phyloP scores from a whole-genome alignment of 768 basidiomycete species.

The Pulveroboletus frians region DNA sequence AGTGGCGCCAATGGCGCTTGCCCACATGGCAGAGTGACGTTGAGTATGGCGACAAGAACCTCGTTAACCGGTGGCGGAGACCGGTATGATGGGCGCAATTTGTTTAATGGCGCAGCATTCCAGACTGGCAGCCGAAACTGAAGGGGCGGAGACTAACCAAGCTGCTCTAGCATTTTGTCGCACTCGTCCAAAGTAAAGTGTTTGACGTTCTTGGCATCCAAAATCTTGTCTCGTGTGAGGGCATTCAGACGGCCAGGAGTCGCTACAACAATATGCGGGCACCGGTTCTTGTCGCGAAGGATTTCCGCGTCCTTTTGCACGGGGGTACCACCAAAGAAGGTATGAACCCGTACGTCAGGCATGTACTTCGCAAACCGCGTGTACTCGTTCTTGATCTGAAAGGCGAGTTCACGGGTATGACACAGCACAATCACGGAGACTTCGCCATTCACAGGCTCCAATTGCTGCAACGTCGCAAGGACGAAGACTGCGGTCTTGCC shows the following conservation, averaged over 20 bases:
- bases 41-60: slow-evolving; percentile 35
- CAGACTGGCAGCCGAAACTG: slow-evolving; percentile 60
- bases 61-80: slow-evolving; percentile 27
- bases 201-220: slow-evolving; percentile 95
- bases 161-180: slow-evolving; percentile 99
- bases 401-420: slow-evolving; percentile 98
- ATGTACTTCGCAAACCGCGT: slow-evolving; percentile 99
- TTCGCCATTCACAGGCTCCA: slow-evolving; percentile 97
- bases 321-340: slow-evolving; percentile 96
- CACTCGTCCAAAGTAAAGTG: slow-evolving; percentile 99
- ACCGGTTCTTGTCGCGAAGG: slow-evolving; percentile 92
- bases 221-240: slow-evolving; percentile 88
- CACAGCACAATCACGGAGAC: slow-evolving; percentile 97
- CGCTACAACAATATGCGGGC: slow-evolving; percentile 98
- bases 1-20: slow-evolving; percentile 36
- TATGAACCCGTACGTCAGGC: slow-evolving; percentile 96
- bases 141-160: slow-evolving; percentile 87
- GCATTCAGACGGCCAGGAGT: slow-evolving; percentile 97
- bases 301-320: slow-evolving; percentile 91
- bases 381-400: slow-evolving; percentile 99
- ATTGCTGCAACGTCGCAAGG: slow-evolving; percentile 93
- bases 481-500: slow-evolving; percentile 99
- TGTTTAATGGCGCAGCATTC: slow-evolving; percentile 40
- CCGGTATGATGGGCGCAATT: slow-evolving; percentile 42
- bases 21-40: slow-evolving; percentile 37